Percentiles rank a stretch among this genome's conserved stretches.
Evolutionary conservation across 139 green algal species (phyloP).

Genomic region (Pseudopediastrum boryanum): DNA sequence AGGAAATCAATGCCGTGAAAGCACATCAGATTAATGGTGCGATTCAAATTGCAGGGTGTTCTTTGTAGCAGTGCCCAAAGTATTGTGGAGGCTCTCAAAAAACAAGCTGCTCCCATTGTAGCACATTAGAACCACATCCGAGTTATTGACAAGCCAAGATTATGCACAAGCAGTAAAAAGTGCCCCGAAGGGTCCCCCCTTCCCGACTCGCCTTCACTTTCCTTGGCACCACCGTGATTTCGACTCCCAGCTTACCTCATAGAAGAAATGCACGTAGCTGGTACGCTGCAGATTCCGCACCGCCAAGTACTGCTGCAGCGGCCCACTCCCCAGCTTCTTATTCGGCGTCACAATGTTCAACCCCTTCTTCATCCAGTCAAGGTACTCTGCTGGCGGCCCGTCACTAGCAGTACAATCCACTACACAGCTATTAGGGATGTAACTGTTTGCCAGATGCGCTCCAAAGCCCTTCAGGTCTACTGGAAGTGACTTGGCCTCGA

Average conservation of each 20-base stretch:
- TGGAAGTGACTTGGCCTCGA: not conserved
- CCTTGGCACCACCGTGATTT: not conserved
- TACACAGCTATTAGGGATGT: slow-evolving; percentile 94
- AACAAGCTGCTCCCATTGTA: too few relatives aligned
- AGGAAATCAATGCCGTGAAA: too few relatives aligned
- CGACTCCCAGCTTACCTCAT: slow-evolving; percentile 72
- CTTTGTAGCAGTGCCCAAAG: too few relatives aligned
- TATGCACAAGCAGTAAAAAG: too few relatives aligned
- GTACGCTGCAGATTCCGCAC: slow-evolving; percentile 83
- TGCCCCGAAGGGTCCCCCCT: too few relatives aligned
- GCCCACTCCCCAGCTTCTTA: slow-evolving; percentile 95
- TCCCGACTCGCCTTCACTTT: too few relatives aligned
- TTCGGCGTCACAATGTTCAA: slow-evolving; percentile 95
- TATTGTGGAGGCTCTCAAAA: too few relatives aligned
- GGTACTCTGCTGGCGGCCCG: slow-evolving; percentile 66
- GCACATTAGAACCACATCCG: too few relatives aligned
- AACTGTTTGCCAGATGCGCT: slow-evolving; percentile 68
- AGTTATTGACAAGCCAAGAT: too few relatives aligned
- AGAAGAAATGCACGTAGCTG: slow-evolving; percentile 97
- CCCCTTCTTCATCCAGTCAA: slow-evolving; percentile 89
- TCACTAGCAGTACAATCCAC: slow-evolving; percentile 94
- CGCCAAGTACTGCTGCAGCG: slow-evolving; percentile 80
- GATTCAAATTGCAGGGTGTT: too few relatives aligned
- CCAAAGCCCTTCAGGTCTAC: slow-evolving; percentile 63
- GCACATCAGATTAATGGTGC: too few relatives aligned